A percentile compares a stretch with the other conserved stretches of the same genome.
Conservation (phyloP, 495 filamentous ascomycete genomes). For the Lasiosphaeriaceae sp. region DNA sequence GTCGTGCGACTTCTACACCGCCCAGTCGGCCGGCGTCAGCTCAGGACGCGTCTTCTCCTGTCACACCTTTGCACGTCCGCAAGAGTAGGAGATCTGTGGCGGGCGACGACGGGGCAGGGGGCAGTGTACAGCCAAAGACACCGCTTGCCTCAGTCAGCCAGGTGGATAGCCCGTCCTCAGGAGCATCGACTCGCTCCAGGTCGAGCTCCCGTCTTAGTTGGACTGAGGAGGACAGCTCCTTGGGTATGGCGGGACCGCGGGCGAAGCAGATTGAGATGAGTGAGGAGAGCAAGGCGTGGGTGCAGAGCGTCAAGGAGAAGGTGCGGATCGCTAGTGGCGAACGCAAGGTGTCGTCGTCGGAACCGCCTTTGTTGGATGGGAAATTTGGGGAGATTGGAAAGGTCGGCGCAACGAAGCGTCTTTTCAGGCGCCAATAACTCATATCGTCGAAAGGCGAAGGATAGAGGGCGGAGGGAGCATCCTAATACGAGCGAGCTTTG, state of each 20-base stretch:
- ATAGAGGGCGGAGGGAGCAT: neutral
- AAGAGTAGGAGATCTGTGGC: conserved; percentile 44
- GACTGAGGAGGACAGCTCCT: conserved; percentile 51
- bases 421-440: conserved; percentile 35
- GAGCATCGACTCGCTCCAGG: conserved; percentile 35
- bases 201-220: conserved; percentile 46
- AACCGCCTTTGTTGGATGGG: conserved; percentile 13
- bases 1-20: conserved; percentile 36
- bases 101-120: conserved; percentile 13
- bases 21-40: conserved; percentile 37
- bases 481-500: no score
- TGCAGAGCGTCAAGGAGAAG: conserved; percentile 69
- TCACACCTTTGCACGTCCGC: conserved; percentile 42
- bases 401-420: conserved; percentile 52
- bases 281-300: conserved; percentile 64
- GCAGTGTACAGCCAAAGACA: conserved; percentile 30
- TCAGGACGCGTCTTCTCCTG: conserved; percentile 28
- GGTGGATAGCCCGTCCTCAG: conserved; percentile 23
- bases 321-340: conserved; percentile 53
- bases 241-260: conserved; percentile 62
- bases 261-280: conserved; percentile 56
- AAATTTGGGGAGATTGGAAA: conserved; percentile 57
- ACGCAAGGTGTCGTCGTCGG: conserved; percentile 22
- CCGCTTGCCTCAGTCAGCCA: conserved; percentile 15
- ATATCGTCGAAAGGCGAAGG: neutral